Conservation (phyloP, 257 asterid species). For the Solanum infundibuliforme region DNA sequence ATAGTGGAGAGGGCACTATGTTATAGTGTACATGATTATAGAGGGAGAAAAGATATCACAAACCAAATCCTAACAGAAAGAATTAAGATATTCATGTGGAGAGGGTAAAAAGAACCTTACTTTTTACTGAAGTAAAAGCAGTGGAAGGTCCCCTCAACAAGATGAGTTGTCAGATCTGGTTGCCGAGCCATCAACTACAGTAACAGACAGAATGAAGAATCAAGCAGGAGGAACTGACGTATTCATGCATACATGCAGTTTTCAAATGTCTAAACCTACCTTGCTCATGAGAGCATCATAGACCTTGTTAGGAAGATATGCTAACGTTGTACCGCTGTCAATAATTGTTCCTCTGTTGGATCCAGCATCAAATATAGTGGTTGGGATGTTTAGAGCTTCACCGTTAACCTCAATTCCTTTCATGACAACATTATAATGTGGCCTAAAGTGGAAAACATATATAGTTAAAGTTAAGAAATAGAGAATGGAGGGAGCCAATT, state of each 20-base stretch:
- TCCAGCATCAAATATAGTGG: slow-evolving; percentile 23
- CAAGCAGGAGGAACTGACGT: neutral
- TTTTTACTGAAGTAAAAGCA: slow-evolving; percentile 53
- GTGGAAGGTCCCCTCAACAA: slow-evolving; percentile 53
- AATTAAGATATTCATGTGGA: neutral
- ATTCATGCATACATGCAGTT: neutral
- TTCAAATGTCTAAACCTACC: slow-evolving; percentile 18
- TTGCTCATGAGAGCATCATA: slow-evolving; percentile 27
- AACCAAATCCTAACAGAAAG: neutral
- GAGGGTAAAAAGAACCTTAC: slow-evolving; percentile 34
- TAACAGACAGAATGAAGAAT: neutral
- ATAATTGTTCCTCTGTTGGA: slow-evolving; percentile 31
- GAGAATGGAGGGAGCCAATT: neutral
- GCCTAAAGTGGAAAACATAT: slow-evolving; percentile 24
- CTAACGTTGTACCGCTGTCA: slow-evolving; percentile 68
- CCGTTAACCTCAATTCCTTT: slow-evolving; percentile 48
- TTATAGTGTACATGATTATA: neutral
- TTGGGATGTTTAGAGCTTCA: slow-evolving; percentile 26
- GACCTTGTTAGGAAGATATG: slow-evolving; percentile 43
- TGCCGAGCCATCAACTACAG: slow-evolving; percentile 53
- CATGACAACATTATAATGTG: slow-evolving; percentile 47
- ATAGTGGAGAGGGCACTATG: neutral
- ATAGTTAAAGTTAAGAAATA: neutral
- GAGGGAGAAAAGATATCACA: neutral
- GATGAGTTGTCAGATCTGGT: slow-evolving; percentile 45